phyloP scores from a whole-genome alignment of 306 rosid genomes.

The Quillaja saponaria region DNA sequence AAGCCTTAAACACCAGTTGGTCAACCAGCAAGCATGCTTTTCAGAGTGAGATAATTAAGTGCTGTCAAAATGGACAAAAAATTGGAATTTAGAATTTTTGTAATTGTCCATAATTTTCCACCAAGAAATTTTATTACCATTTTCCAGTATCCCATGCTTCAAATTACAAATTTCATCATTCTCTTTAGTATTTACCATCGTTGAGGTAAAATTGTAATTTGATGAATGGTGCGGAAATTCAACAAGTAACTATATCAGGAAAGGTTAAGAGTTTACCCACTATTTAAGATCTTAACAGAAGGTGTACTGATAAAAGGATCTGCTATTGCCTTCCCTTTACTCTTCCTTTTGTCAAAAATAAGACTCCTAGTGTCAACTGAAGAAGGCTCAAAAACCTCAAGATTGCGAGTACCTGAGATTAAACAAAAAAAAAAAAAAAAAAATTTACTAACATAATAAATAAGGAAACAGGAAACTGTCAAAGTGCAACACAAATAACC shows the following conservation, averaged over 20 bases:
- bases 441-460: not conserved
- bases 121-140: not conserved
- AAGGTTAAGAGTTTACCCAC: constrained; percentile 33
- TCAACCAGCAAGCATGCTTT: too few species aligned
- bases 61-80: too few species aligned
- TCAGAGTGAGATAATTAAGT: too few species aligned
- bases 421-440: not conserved
- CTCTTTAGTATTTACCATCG: not conserved
- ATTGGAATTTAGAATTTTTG: not conserved
- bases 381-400: constrained; percentile 44
- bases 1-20: not conserved
- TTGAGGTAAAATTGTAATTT: not conserved
- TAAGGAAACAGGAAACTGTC: not conserved
- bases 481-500: not conserved
- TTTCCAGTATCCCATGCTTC: not conserved
- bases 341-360: constrained; percentile 37
- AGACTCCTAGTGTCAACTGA: constrained; percentile 38
- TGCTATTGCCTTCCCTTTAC: constrained; percentile 33
- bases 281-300: constrained; percentile 23
- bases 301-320: constrained; percentile 36
- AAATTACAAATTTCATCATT: not conserved
- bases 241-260: not conserved
- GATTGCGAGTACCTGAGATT: constrained; percentile 36
- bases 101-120: not conserved
- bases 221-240: constrained; percentile 4